phyloP scores from a whole-genome alignment of 441 rosid genomes.

The Oxalis stricta region DNA sequence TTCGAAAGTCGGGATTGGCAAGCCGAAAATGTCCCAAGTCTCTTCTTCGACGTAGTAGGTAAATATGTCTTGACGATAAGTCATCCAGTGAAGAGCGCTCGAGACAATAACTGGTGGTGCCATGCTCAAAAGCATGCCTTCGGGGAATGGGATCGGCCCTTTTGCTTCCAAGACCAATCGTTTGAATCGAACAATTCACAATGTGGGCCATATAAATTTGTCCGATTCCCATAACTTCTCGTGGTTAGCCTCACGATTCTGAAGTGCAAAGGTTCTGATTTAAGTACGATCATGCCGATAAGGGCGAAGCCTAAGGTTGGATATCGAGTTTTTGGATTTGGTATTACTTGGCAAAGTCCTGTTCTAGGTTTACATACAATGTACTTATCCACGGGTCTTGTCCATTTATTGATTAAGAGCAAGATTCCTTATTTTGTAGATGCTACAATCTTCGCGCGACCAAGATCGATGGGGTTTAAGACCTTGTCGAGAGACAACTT shows the following conservation, averaged over 20 bases:
- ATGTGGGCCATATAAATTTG: not conserved
- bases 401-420: not conserved
- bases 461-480: not conserved
- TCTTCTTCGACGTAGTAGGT: not conserved
- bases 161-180: slow-evolving; percentile 4
- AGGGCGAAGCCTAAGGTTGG: not conserved
- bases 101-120: not conserved
- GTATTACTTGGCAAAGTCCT: slow-evolving; percentile 10
- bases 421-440: slow-evolving; percentile 1
- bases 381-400: not conserved
- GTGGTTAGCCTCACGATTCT: slow-evolving; percentile 3
- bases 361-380: slow-evolving; percentile 12
- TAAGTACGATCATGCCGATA: slow-evolving; percentile 2
- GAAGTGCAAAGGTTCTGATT: slow-evolving; percentile 4
- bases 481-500: not conserved
- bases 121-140: not conserved
- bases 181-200: slow-evolving; percentile 11
- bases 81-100: slow-evolving; percentile 4
- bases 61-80: not conserved
- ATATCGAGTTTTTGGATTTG: slow-evolving; percentile 8
- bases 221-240: too few species aligned
- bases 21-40: not conserved
- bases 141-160: not conserved
- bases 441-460: not conserved
- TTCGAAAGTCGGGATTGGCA: slow-evolving; percentile 4